Percentiles rank a stretch among this genome's conserved stretches.
Conservation (phyloP, 129 eudicot species). For the Centella asiatica region DNA sequence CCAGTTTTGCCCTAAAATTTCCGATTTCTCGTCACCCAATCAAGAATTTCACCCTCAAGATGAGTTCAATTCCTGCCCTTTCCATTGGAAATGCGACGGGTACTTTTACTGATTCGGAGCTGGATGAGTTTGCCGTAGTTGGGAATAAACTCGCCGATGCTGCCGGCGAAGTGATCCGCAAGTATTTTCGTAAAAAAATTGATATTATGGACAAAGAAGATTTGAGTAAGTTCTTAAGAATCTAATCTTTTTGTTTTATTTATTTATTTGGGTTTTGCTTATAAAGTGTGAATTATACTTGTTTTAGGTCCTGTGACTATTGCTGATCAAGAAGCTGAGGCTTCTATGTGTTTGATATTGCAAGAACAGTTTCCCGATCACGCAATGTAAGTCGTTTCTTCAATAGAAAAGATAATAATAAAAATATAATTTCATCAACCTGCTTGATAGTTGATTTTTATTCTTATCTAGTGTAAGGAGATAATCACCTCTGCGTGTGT, state of each 20-base stretch:
- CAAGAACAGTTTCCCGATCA: conserved; percentile 60
- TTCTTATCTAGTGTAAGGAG: too few relatives aligned
- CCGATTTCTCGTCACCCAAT: conserved; percentile 13
- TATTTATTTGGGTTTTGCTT: neutral
- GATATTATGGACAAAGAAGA: conserved; percentile 82
- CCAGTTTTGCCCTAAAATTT: conserved; percentile 15
- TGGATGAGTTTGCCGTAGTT: conserved; percentile 47
- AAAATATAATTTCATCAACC: too few relatives aligned
- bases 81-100: conserved; percentile 13
- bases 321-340: conserved; percentile 92
- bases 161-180: conserved; percentile 85
- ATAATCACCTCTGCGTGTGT: too few relatives aligned
- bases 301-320: conserved; percentile 87
- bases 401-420: too few relatives aligned
- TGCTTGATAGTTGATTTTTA: too few relatives aligned
- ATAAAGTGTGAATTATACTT: neutral
- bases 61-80: conserved; percentile 23
- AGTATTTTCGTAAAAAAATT: conserved; percentile 76
- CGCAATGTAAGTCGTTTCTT: conserved; percentile 76
- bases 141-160: conserved; percentile 77
- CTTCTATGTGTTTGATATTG: conserved; percentile 60
- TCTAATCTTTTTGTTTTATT: neutral
- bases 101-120: conserved; percentile 27
- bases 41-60: conserved; percentile 11
- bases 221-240: conserved; percentile 39